Conservation (phyloP, 2,329 filamentous ascomycete species). For the Arthrobotrys musiformis region DNA sequence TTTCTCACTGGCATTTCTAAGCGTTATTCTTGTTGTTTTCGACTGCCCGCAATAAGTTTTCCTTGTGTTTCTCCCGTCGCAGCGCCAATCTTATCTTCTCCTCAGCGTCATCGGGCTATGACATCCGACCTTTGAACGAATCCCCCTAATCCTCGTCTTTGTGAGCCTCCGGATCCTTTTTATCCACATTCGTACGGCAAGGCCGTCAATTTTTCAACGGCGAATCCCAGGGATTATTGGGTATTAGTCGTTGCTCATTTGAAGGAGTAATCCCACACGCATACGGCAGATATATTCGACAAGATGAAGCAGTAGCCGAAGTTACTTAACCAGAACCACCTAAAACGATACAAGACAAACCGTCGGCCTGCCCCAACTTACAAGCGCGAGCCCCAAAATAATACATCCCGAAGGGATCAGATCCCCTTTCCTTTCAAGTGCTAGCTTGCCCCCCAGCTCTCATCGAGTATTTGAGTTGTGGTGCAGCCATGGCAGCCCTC, state of each 20-base stretch:
- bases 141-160: neutral
- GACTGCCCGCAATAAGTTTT: neutral
- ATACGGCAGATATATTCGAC: constrained; percentile 53
- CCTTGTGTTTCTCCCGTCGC: constrained; percentile 1
- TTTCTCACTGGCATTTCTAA: constrained; percentile 28
- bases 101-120: constrained; percentile 28
- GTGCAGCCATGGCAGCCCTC: constrained; percentile 43
- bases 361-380: constrained; percentile 38
- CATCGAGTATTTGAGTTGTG: constrained; percentile 38
- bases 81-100: constrained; percentile 34
- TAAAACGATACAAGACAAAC: constrained; percentile 49
- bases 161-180: neutral
- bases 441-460: constrained; percentile 8
- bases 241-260: constrained; percentile 25
- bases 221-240: neutral
- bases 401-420: constrained; percentile 34
- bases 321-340: constrained; percentile 45
- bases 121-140: constrained; percentile 1
- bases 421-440: constrained; percentile 14
- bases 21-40: constrained; percentile 13
- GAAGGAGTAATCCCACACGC: constrained; percentile 41
- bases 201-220: constrained; percentile 5
- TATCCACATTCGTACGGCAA: neutral
- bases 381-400: constrained; percentile 40
- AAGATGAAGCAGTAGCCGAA: constrained; percentile 55